These are phyloP conservation scores for Orbilia oligospora DNA, from an alignment of 2,329 filamentous ascomycete species.

Conservation along the genomic window DNA sequence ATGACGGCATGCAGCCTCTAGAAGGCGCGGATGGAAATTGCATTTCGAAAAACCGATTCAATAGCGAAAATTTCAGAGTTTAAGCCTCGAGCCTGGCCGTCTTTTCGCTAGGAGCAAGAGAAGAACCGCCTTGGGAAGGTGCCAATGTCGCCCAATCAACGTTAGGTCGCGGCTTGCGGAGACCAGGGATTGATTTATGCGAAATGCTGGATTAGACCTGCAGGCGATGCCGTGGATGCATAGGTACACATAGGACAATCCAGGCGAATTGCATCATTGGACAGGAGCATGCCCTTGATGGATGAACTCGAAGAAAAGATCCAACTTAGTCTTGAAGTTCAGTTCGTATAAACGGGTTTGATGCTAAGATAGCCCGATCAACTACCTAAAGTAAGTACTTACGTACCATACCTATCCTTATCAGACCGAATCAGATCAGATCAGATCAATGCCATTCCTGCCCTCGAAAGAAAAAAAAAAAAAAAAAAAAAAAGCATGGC, in stretches of 20 bases:
- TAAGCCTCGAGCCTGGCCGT: background rate
- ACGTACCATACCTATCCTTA: too few relatives aligned
- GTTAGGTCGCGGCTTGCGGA: slow-evolving; percentile 30
- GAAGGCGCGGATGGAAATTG: slow-evolving; percentile 17
- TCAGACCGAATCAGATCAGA: background rate
- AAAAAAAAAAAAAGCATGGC: too few relatives aligned
- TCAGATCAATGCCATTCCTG: background rate
- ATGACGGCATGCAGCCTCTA: slow-evolving; percentile 25
- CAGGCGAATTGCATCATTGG: slow-evolving; percentile 49
- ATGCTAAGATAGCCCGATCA: too few relatives aligned
- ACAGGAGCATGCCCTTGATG: slow-evolving; percentile 28
- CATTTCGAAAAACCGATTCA: background rate
- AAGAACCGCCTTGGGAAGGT: slow-evolving; percentile 14
- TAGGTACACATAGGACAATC: slow-evolving; percentile 16
- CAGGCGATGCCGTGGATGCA: slow-evolving; percentile 51
- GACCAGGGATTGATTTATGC: slow-evolving; percentile 31
- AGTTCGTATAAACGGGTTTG: too few relatives aligned
- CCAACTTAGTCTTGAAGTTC: background rate
- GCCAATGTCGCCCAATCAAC: slow-evolving; percentile 20
- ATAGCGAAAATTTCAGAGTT: background rate
- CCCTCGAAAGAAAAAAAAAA: too few relatives aligned
- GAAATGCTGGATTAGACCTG: slow-evolving; percentile 35
- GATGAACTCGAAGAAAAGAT: background rate
- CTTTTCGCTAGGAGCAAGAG: background rate
- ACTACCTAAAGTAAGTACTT: too few relatives aligned